Base-by-base conservation (phyloP, 2,329 filamentous ascomycete genomes). In the Microascus cirrosus region DNA sequence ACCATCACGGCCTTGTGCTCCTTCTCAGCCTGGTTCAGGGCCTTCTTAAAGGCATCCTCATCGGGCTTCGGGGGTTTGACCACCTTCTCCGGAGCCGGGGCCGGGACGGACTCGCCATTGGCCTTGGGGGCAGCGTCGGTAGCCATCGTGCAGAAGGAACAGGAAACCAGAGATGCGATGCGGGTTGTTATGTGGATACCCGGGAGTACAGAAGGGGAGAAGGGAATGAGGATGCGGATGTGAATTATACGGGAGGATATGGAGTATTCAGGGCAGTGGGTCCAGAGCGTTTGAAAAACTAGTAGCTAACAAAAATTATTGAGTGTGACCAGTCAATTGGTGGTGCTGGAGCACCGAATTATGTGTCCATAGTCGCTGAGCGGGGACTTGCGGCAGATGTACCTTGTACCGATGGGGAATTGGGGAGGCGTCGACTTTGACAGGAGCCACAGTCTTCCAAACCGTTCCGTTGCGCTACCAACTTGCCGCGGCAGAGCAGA, bases 1-100 rank as follows among this genome's bases (percentile, higher is more conserved):
- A 89, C 85, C 76, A 94, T 87, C 54, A 86, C 80, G 56, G 83
- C 84, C 68, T 87, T 79, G 74, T 95, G 87, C 63, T 89, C 90
- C 78, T 96, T 95, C 74, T 97, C 90, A 28, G 88, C 87, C 74
- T 87, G 83, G 55, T 83, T 85, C 61, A 96, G 80, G 62, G 82
- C 81, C 70, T 85, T 81, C 76, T 95, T 91, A 79, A 86, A 99
- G 65, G 80, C 77, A 63, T 86, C 87, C 76, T 94, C 89, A 72
- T 96, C 89, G 53, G 94, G 94, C 80, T 88, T 90, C 74, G 89
- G 82, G 57, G 92, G 91, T 75, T 75, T 69, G 62, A 73, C 72
- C 60, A 70, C 68, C 64, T 71, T 73, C 61, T 69, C 64, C 63
- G 75, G 71, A 60, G 28, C 28, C 39, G 39, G 6, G 39, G 77